phyloP scores from a whole-genome alignment of 2,329 filamentous ascomycete species.

The Cercospora berteroae region DNA sequence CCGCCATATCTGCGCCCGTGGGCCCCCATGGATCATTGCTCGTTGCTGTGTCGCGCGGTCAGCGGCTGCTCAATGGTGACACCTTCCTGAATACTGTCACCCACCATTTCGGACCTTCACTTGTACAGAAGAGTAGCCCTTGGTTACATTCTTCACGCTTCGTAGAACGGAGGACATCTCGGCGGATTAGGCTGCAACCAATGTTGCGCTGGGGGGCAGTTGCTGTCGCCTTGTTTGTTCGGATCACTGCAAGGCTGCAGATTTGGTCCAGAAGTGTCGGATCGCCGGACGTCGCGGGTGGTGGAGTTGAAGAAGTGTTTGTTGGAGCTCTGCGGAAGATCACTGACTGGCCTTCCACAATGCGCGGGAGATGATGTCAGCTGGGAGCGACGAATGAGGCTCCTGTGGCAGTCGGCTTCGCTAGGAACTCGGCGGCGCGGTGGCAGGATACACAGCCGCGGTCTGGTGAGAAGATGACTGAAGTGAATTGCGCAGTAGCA shows the following conservation, averaged over 20 bases:
- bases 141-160: conserved; percentile 98
- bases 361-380: conserved; percentile 7
- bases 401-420: conserved; percentile 1
- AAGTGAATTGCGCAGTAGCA: background rate
- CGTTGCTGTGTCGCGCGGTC: conserved; percentile 64
- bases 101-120: conserved; percentile 97
- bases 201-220: conserved; percentile 3
- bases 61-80: conserved; percentile 34
- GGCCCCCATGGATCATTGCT: conserved; percentile 99
- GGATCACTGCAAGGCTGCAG: background rate
- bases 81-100: background rate
- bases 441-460: background rate
- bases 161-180: conserved; percentile 96
- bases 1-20: conserved; percentile 96
- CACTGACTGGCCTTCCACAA: background rate
- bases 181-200: conserved; percentile 24
- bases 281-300: background rate
- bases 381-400: background rate
- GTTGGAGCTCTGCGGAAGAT: conserved; percentile 1
- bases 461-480: background rate
- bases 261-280: background rate
- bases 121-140: conserved; percentile 94
- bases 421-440: background rate
- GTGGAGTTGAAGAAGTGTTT: background rate
- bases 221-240: background rate